phyloP scores from a whole-genome alignment of 176 grass and related monocot genomes.

The Musa schizocarpa region DNA sequence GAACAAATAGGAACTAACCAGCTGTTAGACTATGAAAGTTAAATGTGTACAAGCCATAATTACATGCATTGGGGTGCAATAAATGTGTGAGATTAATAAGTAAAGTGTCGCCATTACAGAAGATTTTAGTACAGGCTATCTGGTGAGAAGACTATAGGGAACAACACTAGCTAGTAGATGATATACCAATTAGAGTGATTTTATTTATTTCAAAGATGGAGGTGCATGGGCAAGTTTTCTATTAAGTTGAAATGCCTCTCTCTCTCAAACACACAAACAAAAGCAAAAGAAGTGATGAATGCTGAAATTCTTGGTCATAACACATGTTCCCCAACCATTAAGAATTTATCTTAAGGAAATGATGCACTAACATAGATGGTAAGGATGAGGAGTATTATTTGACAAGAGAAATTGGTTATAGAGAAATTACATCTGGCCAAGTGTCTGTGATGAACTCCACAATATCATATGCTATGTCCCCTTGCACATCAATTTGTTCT shows the following conservation, averaged over 20 bases:
- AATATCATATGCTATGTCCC: slow-evolving; percentile 95
- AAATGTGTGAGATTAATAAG: neutral
- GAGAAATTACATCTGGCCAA: slow-evolving; percentile 80
- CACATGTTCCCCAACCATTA: too few species aligned
- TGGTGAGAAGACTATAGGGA: neutral
- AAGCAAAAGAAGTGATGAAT: too few species aligned
- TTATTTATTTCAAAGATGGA: neutral
- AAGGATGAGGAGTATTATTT: slow-evolving; percentile 2
- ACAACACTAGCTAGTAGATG: neutral
- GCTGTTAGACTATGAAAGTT: too few species aligned
- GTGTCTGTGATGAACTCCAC: slow-evolving; percentile 96
- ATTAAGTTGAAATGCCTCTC: neutral
- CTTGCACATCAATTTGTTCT: slow-evolving; percentile 99
- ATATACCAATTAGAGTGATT: neutral
- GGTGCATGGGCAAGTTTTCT: neutral
- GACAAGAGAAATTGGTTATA: slow-evolving; percentile 9
- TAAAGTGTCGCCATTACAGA: neutral
- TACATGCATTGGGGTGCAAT: neutral
- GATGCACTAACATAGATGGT: neutral
- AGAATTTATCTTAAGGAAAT: too few species aligned
- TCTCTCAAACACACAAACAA: neutral
- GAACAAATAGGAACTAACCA: too few species aligned
- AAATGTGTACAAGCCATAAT: too few species aligned
- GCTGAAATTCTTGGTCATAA: too few species aligned
- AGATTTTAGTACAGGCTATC: neutral